Conservation (phyloP, 108 stramenopile genomes). For the Stephanodiscus triporus region DNA sequence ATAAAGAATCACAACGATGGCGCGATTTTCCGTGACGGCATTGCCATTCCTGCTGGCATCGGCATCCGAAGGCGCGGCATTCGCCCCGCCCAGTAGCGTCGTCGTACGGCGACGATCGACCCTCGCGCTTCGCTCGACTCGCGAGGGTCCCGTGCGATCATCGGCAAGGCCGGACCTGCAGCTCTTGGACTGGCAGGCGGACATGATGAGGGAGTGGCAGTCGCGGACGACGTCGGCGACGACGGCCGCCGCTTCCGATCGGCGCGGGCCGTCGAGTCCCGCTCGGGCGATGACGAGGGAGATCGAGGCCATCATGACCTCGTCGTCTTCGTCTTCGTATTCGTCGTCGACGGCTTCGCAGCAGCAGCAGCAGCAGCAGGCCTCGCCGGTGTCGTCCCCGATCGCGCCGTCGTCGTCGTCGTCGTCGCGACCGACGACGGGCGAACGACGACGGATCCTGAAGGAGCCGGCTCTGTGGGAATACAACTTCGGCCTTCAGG, state of each 20-base stretch:
- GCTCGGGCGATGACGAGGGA: no score
- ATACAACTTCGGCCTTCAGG: constrained; percentile 92
- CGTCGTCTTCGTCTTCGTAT: not conserved
- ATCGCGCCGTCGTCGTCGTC: not conserved
- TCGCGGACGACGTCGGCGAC: no score
- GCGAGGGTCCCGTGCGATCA: no score
- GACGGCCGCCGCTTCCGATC: no score
- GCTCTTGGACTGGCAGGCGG: not conserved
- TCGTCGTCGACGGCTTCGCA: not conserved
- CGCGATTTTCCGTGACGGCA: constrained; percentile 3
- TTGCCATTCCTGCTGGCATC: not conserved
- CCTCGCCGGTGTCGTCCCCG: not conserved
- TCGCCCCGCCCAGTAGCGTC: constrained; percentile 1
- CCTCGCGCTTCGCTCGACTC: not conserved
- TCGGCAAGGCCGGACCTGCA: not conserved
- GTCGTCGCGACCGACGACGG: not conserved
- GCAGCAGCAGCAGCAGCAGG: not conserved
- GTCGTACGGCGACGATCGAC: not conserved
- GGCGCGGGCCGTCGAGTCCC: no score
- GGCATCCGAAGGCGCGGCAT: not conserved
- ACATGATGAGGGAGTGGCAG: no score
- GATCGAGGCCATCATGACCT: not conserved
- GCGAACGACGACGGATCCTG: constrained; percentile 66
- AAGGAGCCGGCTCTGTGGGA: constrained; percentile 87
- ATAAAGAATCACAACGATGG: constrained; percentile 1